phyloP scores from a whole-genome alignment of 768 basidiomycete species.

The Mycena polygramma region DNA sequence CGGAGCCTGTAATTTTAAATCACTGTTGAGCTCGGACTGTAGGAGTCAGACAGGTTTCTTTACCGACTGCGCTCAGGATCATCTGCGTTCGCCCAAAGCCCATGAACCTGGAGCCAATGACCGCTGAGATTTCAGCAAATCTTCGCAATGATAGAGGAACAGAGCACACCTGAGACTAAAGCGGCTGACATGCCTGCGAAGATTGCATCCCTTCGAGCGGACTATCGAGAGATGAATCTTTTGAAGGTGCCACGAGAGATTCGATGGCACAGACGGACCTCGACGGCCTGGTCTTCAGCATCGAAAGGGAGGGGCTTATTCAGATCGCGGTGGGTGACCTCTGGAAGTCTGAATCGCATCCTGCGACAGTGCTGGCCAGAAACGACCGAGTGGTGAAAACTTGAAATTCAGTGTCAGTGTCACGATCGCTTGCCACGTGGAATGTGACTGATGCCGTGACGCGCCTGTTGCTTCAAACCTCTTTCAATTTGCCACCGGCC shows the following conservation, averaged over 20 bases:
- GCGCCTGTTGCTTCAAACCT: too few species aligned
- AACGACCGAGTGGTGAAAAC: too few species aligned
- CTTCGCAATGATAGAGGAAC: not conserved
- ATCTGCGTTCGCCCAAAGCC: slow-evolving; percentile 31
- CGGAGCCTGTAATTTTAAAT: not conserved
- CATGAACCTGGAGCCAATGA: slow-evolving; percentile 35
- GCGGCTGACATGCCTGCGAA: slow-evolving; percentile 35
- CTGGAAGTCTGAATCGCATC: slow-evolving; percentile 30
- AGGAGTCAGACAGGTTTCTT: not conserved
- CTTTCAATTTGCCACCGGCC: too few species aligned
- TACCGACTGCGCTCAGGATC: slow-evolving; percentile 30
- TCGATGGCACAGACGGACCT: not conserved
- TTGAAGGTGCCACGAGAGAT: not conserved
- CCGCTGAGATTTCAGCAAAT: slow-evolving; percentile 15
- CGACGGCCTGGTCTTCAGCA: slow-evolving; percentile 33
- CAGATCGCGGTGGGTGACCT: slow-evolving; percentile 30
- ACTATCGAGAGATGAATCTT: not conserved
- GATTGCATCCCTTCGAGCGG: slow-evolving; percentile 29
- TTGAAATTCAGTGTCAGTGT: too few species aligned
- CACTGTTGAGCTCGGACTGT: not conserved
- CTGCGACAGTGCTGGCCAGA: not conserved
- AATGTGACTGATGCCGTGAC: too few species aligned
- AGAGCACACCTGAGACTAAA: slow-evolving; percentile 23
- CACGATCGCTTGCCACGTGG: too few species aligned
- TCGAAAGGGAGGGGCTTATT: slow-evolving; percentile 28